phyloP scores from a whole-genome alignment of 2,329 filamentous ascomycete genomes.

The Penicillium sp. region DNA sequence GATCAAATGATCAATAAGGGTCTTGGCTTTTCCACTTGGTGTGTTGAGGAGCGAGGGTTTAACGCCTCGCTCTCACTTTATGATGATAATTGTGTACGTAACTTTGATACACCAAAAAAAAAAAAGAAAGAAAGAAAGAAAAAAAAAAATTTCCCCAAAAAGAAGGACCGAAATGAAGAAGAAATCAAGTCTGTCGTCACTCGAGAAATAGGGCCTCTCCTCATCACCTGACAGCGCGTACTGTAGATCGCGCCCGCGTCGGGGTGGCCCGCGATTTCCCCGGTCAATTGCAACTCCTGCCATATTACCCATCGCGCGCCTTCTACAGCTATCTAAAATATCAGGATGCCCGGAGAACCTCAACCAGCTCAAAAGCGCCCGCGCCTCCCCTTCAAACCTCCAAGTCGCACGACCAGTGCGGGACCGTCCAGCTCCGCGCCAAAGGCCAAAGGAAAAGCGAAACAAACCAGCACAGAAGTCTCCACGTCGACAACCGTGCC shows the following conservation, averaged over 20 bases:
- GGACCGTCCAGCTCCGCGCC: constrained; percentile 17
- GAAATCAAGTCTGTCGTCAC: neutral
- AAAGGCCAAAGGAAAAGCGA: constrained; percentile 18
- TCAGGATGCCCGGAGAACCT: constrained; percentile 25
- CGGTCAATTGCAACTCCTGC: neutral
- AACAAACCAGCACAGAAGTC: constrained; percentile 10
- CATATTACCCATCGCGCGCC: neutral
- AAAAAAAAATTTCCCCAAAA: no score
- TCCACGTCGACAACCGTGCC: constrained; percentile 6
- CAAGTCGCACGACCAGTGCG: constrained; percentile 27
- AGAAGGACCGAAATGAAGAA: neutral
- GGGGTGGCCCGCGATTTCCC: neutral
- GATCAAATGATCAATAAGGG: neutral
- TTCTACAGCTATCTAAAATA: neutral
- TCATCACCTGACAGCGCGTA: constrained; percentile 21
- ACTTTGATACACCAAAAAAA: neutral
- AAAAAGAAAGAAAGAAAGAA: no score
- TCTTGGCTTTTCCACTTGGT: neutral
- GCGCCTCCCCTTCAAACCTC: constrained; percentile 40
- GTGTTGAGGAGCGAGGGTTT: neutral
- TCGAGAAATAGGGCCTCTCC: neutral
- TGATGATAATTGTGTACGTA: neutral
- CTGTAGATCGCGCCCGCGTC: constrained; percentile 14
- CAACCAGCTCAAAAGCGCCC: constrained; percentile 30
- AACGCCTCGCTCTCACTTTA: neutral